Base-by-base conservation (phyloP, 2,329 filamentous ascomycete species). In the Colletotrichum truncatum region DNA sequence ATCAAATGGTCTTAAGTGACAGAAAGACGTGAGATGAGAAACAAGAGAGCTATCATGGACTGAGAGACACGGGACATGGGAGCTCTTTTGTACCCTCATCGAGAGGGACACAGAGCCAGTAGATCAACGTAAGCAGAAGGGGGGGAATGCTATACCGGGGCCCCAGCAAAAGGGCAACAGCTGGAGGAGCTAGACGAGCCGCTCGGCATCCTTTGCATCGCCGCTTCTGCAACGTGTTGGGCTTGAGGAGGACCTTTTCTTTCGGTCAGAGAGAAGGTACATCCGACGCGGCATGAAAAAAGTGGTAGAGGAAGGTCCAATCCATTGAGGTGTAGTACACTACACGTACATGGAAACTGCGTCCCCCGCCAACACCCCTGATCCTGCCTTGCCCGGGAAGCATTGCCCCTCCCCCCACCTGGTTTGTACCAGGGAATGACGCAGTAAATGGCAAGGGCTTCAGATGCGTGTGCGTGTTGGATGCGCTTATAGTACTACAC, bases 351-450 rank as follows among this genome's bases (percentile, higher is more conserved):
- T n/a, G n/a, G n/a, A n/a, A n/a, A n/a, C n/a, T n/a, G 54, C 54
- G 43, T 54, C 49, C 46, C 45, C 55, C 39, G 38, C 55, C 61
- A 53, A 32, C 53, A 54, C 48, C 48, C 38, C 55, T 43, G 55
- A 32, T 30, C 53, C 46, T 16, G 36, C 36, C 36, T 38, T 12
- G 23, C n/a, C 26, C 25, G 23, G 14, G 32, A 38, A 39, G 14
- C 21, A 51, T 45, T 62, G 57, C 62, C 62, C 62, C 62, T 65
- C 62, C 57, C 62, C 63, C 63, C 43, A 62, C 57, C 49, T 55
- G 28, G 43, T 56, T 57, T 62, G 61, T 23, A 46, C 30, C 61
- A 28, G 39, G 60, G 45, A 64, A 64, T 64, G 63, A 66, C 63
- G 63, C 57, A 52, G 48, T 30, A 18, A n/a, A 16, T 18, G 18